Evolutionary conservation across 169 alveolate genomes (phyloP).

Genomic region (Toxoplasma gondii): DNA sequence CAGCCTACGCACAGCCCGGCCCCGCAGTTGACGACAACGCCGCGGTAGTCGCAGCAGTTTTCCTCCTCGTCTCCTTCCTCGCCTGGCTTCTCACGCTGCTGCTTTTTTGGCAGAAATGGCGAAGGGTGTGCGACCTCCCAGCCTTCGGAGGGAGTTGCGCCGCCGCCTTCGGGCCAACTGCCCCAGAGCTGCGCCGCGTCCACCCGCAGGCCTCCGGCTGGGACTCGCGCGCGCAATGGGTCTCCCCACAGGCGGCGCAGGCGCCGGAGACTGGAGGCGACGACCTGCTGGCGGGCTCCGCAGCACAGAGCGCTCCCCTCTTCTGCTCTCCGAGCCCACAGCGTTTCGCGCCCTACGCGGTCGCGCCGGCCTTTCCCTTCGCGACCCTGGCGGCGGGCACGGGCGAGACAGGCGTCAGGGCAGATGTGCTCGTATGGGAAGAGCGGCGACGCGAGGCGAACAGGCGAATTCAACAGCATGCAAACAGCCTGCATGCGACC

Average conservation of each 20-base stretch:
- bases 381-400: background rate
- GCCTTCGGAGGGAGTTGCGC: background rate
- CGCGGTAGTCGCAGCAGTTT: background rate
- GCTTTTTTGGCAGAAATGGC: background rate
- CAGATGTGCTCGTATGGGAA: background rate
- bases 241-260: too few relatives aligned
- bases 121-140: background rate
- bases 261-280: too few relatives aligned
- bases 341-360: too few relatives aligned
- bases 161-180: too few relatives aligned
- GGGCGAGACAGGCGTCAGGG: background rate
- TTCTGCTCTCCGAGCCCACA: too few relatives aligned
- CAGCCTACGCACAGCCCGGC: slow-evolving; percentile 29
- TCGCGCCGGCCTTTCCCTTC: background rate
- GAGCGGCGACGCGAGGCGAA: background rate
- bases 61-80: background rate
- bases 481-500: background rate
- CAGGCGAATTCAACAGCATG: too few relatives aligned
- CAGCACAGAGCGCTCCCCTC: background rate
- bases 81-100: background rate
- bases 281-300: background rate
- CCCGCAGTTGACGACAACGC: background rate
- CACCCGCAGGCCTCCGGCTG: background rate
- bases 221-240: background rate
- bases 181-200: background rate